phyloP scores from a whole-genome alignment of 768 basidiomycete species.

The Calocera viscosa region DNA sequence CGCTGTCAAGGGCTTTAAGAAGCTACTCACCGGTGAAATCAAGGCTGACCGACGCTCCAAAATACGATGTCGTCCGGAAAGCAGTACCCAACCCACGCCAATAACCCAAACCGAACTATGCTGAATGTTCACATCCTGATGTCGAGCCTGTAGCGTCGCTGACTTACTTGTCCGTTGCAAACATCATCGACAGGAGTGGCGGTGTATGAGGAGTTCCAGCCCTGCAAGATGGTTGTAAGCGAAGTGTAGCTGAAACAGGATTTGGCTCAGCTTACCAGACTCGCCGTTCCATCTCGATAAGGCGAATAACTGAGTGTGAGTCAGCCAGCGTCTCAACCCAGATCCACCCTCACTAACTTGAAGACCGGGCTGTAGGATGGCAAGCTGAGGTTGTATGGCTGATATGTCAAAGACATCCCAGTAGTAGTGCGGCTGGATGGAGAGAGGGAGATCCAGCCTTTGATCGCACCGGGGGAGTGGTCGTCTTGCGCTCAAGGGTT shows the following conservation, averaged over 20 bases:
- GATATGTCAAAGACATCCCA: not conserved
- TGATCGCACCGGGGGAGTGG: too few relatives aligned
- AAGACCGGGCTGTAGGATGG: not conserved
- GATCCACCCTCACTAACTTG: not conserved
- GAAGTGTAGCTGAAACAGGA: too few relatives aligned
- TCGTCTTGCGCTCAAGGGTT: too few relatives aligned
- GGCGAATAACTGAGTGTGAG: not conserved
- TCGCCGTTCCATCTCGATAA: not conserved
- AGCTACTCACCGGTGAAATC: not conserved
- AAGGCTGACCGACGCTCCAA: not conserved
- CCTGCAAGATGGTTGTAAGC: too few relatives aligned
- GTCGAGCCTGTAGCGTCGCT: too few relatives aligned
- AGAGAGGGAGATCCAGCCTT: too few relatives aligned
- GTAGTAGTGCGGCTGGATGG: too few relatives aligned
- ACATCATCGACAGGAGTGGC: not conserved
- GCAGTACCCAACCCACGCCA: not conserved
- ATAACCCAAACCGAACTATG: not conserved
- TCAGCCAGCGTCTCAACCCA: not conserved
- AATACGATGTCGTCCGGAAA: not conserved
- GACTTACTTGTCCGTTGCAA: not conserved
- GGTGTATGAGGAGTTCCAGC: slow-evolving; percentile 1
- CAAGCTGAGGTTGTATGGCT: not conserved
- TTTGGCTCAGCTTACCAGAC: not conserved
- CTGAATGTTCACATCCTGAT: not conserved
- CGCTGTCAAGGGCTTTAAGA: not conserved